phyloP scores from a whole-genome alignment of 768 basidiomycete genomes.

The Filobasidium wieringae region DNA sequence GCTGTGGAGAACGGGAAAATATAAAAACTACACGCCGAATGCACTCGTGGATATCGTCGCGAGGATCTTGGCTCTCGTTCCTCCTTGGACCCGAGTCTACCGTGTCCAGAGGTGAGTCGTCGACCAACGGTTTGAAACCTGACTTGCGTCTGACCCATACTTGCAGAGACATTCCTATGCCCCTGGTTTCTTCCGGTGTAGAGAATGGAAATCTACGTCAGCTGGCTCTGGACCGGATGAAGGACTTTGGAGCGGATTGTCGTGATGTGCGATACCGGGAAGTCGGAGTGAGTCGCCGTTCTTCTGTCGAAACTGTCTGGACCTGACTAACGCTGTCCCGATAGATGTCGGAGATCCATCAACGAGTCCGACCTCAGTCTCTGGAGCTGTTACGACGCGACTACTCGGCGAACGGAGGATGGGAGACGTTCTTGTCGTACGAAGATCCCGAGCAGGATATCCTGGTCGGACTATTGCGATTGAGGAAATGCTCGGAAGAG shows the following conservation, averaged over 20 bases:
- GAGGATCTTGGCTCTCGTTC: slow-evolving; percentile 85
- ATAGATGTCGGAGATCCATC: slow-evolving; percentile 95
- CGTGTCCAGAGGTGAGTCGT: slow-evolving; percentile 72
- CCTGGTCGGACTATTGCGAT: slow-evolving; percentile 77
- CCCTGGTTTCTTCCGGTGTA: slow-evolving; percentile 89
- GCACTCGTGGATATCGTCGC: slow-evolving; percentile 95
- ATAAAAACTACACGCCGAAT: slow-evolving; percentile 99
- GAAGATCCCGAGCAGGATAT: slow-evolving; percentile 97
- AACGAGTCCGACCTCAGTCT: slow-evolving; percentile 89
- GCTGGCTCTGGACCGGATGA: slow-evolving; percentile 91
- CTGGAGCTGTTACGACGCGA: slow-evolving; percentile 91
- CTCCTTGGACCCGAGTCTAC: slow-evolving; percentile 97
- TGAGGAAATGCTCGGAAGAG: slow-evolving; percentile 92
- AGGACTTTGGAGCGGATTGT: slow-evolving; percentile 95
- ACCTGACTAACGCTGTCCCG: slow-evolving; percentile 2
- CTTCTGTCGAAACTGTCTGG: not conserved
- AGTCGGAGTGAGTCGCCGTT: slow-evolving; percentile 63
- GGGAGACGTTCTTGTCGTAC: slow-evolving; percentile 99
- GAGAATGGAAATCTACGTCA: slow-evolving; percentile 97
- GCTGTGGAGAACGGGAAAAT: slow-evolving; percentile 89
- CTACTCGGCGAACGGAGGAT: slow-evolving; percentile 93
- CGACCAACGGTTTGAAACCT: not conserved
- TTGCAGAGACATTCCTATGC: slow-evolving; percentile 83
- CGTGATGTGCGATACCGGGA: slow-evolving; percentile 95
- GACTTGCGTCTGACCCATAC: no score